phyloP scores from a whole-genome alignment of 352 stramenopile species.

The Detonula confervacea region DNA sequence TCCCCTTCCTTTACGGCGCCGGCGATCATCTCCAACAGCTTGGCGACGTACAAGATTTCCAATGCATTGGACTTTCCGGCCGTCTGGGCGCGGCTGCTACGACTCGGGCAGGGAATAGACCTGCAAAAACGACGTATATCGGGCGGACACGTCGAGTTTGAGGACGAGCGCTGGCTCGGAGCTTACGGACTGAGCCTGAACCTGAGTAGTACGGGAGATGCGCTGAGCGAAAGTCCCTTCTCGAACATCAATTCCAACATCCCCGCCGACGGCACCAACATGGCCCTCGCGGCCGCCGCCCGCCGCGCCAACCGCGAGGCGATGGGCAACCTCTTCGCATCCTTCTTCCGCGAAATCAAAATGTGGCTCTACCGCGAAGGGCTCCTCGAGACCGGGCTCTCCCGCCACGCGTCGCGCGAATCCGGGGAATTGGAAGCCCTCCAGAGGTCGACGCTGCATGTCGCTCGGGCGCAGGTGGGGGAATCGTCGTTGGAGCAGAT shows the following conservation, averaged over 20 bases:
- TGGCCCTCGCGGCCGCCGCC: not conserved
- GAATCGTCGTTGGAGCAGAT: conserved; percentile 52
- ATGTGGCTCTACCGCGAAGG: conserved; percentile 84
- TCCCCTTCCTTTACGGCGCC: conserved; percentile 40
- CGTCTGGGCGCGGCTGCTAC: conserved; percentile 74
- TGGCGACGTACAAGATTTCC: conserved; percentile 47
- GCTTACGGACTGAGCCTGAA: conserved; percentile 91
- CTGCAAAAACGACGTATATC: conserved; percentile 82
- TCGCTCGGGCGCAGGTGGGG: conserved; percentile 67
- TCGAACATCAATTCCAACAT: conserved; percentile 28
- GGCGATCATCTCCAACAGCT: conserved; percentile 22
- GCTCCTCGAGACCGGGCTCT: conserved; percentile 69
- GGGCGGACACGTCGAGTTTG: conserved; percentile 92
- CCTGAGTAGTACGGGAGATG: conserved; percentile 76
- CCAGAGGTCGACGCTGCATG: conserved; percentile 83
- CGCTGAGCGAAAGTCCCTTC: conserved; percentile 77
- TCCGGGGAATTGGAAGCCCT: conserved; percentile 69
- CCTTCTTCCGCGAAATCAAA: conserved; percentile 84
- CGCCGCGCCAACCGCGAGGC: conserved; percentile 58
- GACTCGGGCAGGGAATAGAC: conserved; percentile 84
- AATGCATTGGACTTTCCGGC: conserved; percentile 68
- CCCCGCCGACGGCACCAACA: not conserved
- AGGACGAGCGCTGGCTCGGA: conserved; percentile 92
- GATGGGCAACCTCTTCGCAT: conserved; percentile 75
- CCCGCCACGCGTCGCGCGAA: conserved; percentile 38